Conservation (phyloP, 495 filamentous ascomycete species). For the Cetradonia linearis region DNA sequence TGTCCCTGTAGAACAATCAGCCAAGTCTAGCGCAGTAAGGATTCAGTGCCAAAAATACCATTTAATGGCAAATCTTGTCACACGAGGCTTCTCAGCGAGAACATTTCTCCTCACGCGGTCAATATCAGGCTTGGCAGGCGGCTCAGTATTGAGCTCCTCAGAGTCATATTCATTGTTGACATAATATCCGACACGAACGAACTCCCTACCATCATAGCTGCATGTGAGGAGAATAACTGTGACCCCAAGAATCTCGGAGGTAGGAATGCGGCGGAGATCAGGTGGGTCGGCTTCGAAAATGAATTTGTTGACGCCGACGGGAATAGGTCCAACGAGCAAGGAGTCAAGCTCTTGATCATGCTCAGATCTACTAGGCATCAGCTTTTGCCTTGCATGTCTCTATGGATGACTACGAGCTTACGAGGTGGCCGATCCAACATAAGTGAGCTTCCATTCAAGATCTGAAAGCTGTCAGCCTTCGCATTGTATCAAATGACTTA, state of each 20-base stretch:
- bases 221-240: conserved; percentile 95
- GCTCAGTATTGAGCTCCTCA: conserved; percentile 76
- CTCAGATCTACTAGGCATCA: conserved; percentile 53
- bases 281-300: conserved; percentile 93
- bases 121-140: conserved; percentile 81
- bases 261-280: conserved; percentile 77
- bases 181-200: conserved; percentile 97
- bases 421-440: conserved; percentile 96
- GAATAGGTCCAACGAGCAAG: conserved; percentile 90
- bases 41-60: conserved; percentile 49
- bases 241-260: conserved; percentile 89
- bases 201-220: conserved; percentile 91
- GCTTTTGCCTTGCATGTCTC: conserved; percentile 10
- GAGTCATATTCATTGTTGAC: conserved; percentile 97
- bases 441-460: conserved; percentile 98
- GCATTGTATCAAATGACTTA: neutral
- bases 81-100: conserved; percentile 90
- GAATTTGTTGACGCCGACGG: conserved; percentile 96
- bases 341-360: conserved; percentile 98
- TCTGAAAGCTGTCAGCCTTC: conserved; percentile 43
- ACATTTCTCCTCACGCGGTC: conserved; percentile 87
- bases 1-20: conserved; percentile 54
- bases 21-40: too few relatives aligned
- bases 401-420: conserved; percentile 37
- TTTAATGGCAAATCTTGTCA: conserved; percentile 98